phyloP scores from a whole-genome alignment of 2,329 filamentous ascomycete species.

The Clonostachys sp. region DNA sequence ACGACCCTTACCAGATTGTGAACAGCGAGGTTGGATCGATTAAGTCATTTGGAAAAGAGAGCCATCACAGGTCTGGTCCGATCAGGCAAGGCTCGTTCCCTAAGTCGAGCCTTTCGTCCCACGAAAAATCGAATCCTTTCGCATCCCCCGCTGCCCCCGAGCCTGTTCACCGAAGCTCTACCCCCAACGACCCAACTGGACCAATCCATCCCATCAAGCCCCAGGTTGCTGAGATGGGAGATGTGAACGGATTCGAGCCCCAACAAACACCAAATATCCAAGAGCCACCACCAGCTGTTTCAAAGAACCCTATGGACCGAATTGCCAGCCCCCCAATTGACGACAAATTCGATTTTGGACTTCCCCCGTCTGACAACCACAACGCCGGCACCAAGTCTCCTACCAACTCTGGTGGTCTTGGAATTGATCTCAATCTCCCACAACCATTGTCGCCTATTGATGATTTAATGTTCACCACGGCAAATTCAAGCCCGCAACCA shows the following conservation, averaged over 20 bases:
- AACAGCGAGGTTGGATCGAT: constrained; percentile 52
- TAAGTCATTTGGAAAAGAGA: constrained; percentile 40
- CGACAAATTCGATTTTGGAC: not conserved
- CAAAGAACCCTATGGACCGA: constrained; percentile 16
- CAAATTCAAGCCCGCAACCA: not conserved
- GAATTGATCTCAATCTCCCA: constrained; percentile 27
- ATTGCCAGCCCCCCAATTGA: constrained; percentile 12
- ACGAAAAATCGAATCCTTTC: constrained; percentile 27
- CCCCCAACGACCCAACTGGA: constrained; percentile 11
- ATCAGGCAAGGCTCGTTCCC: constrained; percentile 37
- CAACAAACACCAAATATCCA: constrained; percentile 18
- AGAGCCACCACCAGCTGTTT: constrained; percentile 18
- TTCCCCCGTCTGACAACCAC: constrained; percentile 1
- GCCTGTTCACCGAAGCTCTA: constrained; percentile 13
- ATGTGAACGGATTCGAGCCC: constrained; percentile 11
- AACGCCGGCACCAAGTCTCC: not conserved
- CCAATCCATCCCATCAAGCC: constrained; percentile 21
- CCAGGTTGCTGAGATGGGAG: constrained; percentile 31
- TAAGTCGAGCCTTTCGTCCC: constrained; percentile 26
- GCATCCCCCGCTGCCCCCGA: constrained; percentile 24
- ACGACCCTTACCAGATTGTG: constrained; percentile 79
- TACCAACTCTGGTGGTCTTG: constrained; percentile 17
- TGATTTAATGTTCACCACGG: constrained; percentile 8
- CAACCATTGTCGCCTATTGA: constrained; percentile 16
- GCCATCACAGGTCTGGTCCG: constrained; percentile 15